These are phyloP conservation scores for Phialemoniopsis sp. DNA, from an alignment of 2,329 filamentous ascomycete species.

Conservation along the genomic window DNA sequence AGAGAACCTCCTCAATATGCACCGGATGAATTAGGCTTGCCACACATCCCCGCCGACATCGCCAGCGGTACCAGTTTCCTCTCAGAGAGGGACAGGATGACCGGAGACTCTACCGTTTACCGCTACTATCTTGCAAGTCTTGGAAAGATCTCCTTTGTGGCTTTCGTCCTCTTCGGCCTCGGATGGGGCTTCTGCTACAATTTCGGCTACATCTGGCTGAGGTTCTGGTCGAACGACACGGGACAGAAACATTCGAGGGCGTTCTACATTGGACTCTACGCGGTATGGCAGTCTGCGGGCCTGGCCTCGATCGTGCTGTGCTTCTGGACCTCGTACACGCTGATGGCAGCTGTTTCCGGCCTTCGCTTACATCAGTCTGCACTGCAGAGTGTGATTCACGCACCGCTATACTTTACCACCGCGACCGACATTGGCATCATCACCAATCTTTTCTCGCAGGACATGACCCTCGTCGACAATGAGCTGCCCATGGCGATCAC, in stretches of 20 bases:
- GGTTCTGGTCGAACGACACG: constrained; percentile 19
- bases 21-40: too few relatives aligned
- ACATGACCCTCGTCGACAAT: constrained; percentile 34
- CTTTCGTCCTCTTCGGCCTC: constrained; percentile 10
- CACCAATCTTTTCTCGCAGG: constrained; percentile 41
- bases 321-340: too few relatives aligned
- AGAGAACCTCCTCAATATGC: too few relatives aligned
- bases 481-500: constrained; percentile 28
- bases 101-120: too few relatives aligned
- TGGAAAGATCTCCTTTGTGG: constrained; percentile 2
- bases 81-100: too few relatives aligned
- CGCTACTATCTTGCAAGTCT: constrained; percentile 14
- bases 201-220: constrained; percentile 16
- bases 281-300: too few relatives aligned
- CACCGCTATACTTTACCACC: constrained; percentile 36
- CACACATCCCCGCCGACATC: too few relatives aligned
- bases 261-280: constrained; percentile 20
- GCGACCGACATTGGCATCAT: constrained; percentile 34
- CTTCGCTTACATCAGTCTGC: too few relatives aligned
- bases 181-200: constrained; percentile 15
- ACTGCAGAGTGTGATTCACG: constrained; percentile 15
- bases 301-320: not conserved
- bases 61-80: too few relatives aligned
- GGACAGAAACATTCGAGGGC: constrained; percentile 10
- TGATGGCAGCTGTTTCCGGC: too few relatives aligned